Conservation (phyloP, 768 basidiomycete species). For the Pisolithus microcarpus region DNA sequence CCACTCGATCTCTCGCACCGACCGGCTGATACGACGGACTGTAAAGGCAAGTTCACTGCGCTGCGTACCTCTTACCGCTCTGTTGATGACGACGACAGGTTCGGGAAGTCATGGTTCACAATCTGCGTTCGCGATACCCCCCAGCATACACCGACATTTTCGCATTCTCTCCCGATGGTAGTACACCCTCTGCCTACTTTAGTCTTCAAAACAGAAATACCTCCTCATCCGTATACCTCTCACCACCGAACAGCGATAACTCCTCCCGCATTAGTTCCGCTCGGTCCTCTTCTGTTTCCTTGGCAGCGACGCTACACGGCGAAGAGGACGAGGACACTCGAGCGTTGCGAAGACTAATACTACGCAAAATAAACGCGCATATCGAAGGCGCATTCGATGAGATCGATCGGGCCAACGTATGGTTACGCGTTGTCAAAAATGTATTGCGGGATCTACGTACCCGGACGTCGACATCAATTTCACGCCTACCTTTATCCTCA, state of each 20-base stretch:
- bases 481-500: background rate
- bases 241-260: slow-evolving; percentile 10
- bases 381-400: slow-evolving; percentile 53
- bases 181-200: slow-evolving; percentile 1
- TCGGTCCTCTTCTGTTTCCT: slow-evolving; percentile 36
- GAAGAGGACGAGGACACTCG: slow-evolving; percentile 60
- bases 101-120: slow-evolving; percentile 40
- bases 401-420: slow-evolving; percentile 49
- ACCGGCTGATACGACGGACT: slow-evolving; percentile 48
- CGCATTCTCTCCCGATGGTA: slow-evolving; percentile 11
- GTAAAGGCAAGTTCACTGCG: slow-evolving; percentile 38
- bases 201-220: slow-evolving; percentile 2
- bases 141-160: slow-evolving; percentile 14
- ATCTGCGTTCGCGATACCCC: slow-evolving; percentile 31
- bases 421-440: slow-evolving; percentile 61
- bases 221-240: slow-evolving; percentile 14
- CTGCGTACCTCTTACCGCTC: background rate
- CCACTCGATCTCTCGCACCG: slow-evolving; percentile 51
- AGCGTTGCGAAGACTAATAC: slow-evolving; percentile 52
- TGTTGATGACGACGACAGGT: slow-evolving; percentile 31
- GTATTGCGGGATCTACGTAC: slow-evolving; percentile 49
- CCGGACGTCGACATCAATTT: slow-evolving; percentile 5
- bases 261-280: slow-evolving; percentile 20
- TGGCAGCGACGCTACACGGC: slow-evolving; percentile 43
- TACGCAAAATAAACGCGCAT: slow-evolving; percentile 58